Base-by-base conservation (phyloP, 108 stramenopile species). In the Nitzschia putrida region DNA sequence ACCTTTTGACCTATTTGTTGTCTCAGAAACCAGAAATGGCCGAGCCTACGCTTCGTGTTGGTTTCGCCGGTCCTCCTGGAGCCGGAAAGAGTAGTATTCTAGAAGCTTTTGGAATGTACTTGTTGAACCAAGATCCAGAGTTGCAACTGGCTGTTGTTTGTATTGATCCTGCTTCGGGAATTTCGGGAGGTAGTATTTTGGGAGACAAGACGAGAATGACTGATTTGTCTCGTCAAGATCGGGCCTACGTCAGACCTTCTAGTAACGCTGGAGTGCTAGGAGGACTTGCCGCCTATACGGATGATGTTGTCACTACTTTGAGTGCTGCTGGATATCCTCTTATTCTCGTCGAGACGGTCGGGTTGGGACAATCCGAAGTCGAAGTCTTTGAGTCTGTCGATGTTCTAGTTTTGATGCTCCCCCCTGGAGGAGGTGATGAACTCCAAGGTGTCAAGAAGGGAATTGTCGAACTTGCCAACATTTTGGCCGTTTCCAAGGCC, bases 161-260 rank as follows among this genome's bases (percentile, higher is more conserved):
- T 50, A 81, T 97, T 43, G 97, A 98, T 79, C 97, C 97, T 3
- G 91, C 93, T 8, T 95, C 92, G 2, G 70, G 72, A 41, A 68
- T 89, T 8, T 92, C 90, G 8, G 98, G 97, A 8, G 97, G 98
- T 6, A 95, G 93, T n/a, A 98, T 99, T 52, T 77, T 99, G 26
- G 98, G 97, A 12, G 99, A 99, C 71, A 97, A 97, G 66, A 99
- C 99, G 0, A 88, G 99, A 34, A 99, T 99, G 99, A 73, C 86
- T 11, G 77, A 88, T 71, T 85, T 99, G 23, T 88, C 92, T 3
- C 74, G 83, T 29, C 78, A 96, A 60, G 78, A 69, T 39, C 65
- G 78, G 29, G 96, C 96, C 8, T 98, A 92, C 77, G 89, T 99
- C 39, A 88, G 99, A 24, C 97, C 97, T 12, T 96, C 96, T 8